Evolutionary conservation across 1,139 yeast species (phyloP), one percentile per base, ranked within the genome.

Genomic region (Tardiomyces depauwii): DNA sequence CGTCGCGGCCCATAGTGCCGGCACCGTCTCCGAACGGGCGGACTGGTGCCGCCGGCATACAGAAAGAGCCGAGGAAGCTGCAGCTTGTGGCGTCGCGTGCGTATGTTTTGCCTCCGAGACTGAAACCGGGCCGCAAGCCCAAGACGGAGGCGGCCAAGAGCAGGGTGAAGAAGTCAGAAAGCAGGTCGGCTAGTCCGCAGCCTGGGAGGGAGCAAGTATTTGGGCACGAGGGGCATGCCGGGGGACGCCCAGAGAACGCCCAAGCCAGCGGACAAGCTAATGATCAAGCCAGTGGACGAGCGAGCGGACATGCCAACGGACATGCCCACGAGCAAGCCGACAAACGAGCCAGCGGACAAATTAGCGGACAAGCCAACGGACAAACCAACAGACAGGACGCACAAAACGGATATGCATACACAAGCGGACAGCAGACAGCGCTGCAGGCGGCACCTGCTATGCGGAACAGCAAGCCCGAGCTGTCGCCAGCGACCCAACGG

Each of bases 51-150:
- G 16, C 5, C 3, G 36, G 36, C n/a, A 11, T 13, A 10, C 16
- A 12, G 16, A 14, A 30, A 10, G 36, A 14, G 36, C 36, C 36
- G 16, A 12, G 5, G 14, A 16, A 18, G 18, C 4, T 27, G 16
- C 44, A 12, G 19, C 39, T 13, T 2, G 21, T 42, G 27, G 36
- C 36, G 36, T 30, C 36, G 5, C 36, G 36, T 10, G 11, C 33
- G n/a, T 44, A 44, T 21, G 57, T 54, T 23, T 49, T 56, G 16
- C 60, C 60, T 10, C 59, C 57, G 18, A 49, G 57, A 33, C 60
- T 58, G 14, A 56, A 56, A 42, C 60, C 60, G 11, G 60, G 60
- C 13, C 50, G 60, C 14, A 55, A 55, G 44, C 59, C 59, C 4
- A 54, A 45, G 16, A 33, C 42, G 5, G 27, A 41, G 40, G 41